Base-by-base conservation (phyloP, 2,329 filamentous ascomycete genomes). In the Ceratocystiopsis minuta region DNA sequence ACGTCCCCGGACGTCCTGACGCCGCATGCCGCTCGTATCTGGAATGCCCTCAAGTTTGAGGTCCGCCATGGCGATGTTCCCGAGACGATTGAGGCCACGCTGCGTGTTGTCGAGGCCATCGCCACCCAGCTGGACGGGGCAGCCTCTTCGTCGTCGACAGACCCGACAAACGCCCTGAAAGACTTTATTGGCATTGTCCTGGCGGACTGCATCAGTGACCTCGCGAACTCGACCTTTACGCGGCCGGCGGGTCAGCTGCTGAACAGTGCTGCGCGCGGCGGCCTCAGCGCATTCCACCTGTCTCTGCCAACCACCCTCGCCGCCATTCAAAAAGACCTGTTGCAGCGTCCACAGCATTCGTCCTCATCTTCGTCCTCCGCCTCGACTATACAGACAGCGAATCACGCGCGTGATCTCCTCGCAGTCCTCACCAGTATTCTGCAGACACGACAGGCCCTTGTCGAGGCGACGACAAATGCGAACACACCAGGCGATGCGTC, bases 41-140 rank as follows among this genome's bases (percentile, higher is more conserved):
- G 72, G 72, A 60, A 61, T 28, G 70, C 70, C n/a, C 64, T 76
- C 38, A 76, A 75, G 51, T 75, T 73, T 46, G 72, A 76, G 48
- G 72, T 75, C 13, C 67, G 72, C 32, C 74, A 75, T 42, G 72
- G 72, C 13, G 72, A 76, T 45, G 62, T 71, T 10, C 64, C 68
- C 45, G 72, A 75, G 46, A 65, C 65, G 1, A 68, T 75, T 14
- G 66, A 71, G 51, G 65, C 65, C 3, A 74, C 71, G 1, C 55
- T 75, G 15, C 65, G 67, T 37, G 67, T 71, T 4, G 62, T 76
- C 41, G 63, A 65, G 32, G 60, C 66, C 11, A 58, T 74, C 3
- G 60, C 68, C 0, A 59, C 55, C 10, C 59, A 61, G 38, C 17
- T 2, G 13, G 35, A 31, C 2, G 37, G 36, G 16, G 32, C 20